A percentile compares a stretch with the other conserved stretches of the same genome.
Conservation (phyloP, 495 filamentous ascomycete genomes). For the Margaritispora aquatica region DNA sequence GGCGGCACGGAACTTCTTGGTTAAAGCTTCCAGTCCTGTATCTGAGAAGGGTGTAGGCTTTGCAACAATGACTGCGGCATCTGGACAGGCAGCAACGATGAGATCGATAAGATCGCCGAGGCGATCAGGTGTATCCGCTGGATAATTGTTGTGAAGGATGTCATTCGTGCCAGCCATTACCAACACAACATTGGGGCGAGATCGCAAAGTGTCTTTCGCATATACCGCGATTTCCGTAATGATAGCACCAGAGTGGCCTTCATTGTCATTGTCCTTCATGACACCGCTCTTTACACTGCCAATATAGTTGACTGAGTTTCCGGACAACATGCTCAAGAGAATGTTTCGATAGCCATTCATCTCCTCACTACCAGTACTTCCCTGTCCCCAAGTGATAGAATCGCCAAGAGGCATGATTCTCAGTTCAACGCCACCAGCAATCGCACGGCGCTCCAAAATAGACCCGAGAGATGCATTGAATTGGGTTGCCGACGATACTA, state of each 20-base stretch:
- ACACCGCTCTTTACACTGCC: neutral
- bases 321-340: constrained; percentile 32
- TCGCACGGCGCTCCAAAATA: too few species aligned
- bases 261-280: neutral
- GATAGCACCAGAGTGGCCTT: constrained; percentile 11
- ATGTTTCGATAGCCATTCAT: constrained; percentile 47
- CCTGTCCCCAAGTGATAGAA: constrained; percentile 49
- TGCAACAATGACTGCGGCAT: constrained; percentile 35
- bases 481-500: too few species aligned
- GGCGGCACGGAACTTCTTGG: too few species aligned
- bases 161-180: constrained; percentile 39
- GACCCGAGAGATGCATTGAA: too few species aligned
- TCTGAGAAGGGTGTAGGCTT: too few species aligned
- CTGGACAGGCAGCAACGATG: constrained; percentile 29
- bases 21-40: too few species aligned
- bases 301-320: constrained; percentile 28
- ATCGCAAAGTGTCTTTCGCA: constrained; percentile 22
- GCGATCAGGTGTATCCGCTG: constrained; percentile 25
- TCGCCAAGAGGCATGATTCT: constrained; percentile 51
- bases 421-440: too few species aligned
- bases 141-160: constrained; percentile 26
- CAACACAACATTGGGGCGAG: constrained; percentile 36
- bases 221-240: constrained; percentile 15
- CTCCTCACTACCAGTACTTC: constrained; percentile 31
- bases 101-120: constrained; percentile 27